Percentiles rank a stretch among this genome's conserved stretches.
These are phyloP conservation scores for Candida parachauliodes DNA, from an alignment of 805 yeast species.

Conservation along the genomic window DNA sequence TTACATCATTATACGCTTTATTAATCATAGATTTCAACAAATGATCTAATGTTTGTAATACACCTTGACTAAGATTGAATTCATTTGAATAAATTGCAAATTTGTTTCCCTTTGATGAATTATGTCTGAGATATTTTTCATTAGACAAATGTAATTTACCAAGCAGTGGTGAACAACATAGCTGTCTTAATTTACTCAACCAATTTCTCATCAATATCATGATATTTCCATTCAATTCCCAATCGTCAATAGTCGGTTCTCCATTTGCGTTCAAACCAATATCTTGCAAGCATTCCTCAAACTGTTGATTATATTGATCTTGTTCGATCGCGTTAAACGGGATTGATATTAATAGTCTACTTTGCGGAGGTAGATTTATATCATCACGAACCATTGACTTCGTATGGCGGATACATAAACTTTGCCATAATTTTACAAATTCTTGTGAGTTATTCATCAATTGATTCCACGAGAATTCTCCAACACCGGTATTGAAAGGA, in stretches of 20 bases:
- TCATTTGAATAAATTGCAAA: not conserved
- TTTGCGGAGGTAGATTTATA: slow-evolving; percentile 75
- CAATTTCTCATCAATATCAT: slow-evolving; percentile 57
- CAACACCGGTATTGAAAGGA: slow-evolving; percentile 57
- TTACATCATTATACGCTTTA: slow-evolving; percentile 48
- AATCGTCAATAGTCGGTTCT: slow-evolving; percentile 44
- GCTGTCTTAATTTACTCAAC: slow-evolving; percentile 66
- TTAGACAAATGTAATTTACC: slow-evolving; percentile 27
- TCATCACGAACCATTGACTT: slow-evolving; percentile 78
- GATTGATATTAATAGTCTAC: slow-evolving; percentile 61
- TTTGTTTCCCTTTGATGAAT: not conserved
- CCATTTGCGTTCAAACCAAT: slow-evolving; percentile 56
- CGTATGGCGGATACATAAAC: slow-evolving; percentile 71
- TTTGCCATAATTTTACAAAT: slow-evolving; percentile 46
- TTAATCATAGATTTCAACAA: slow-evolving; percentile 65
- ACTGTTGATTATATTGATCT: slow-evolving; percentile 68
- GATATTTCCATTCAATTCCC: slow-evolving; percentile 44
- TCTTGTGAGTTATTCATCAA: slow-evolving; percentile 19
- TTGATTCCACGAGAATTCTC: slow-evolving; percentile 38
- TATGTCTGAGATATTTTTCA: slow-evolving; percentile 20
- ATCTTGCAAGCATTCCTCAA: slow-evolving; percentile 53
- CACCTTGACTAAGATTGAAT: slow-evolving; percentile 1
- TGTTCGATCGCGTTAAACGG: slow-evolving; percentile 83
- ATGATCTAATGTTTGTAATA: slow-evolving; percentile 50
- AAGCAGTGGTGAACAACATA: slow-evolving; percentile 77